Percentiles rank a stretch among this genome's conserved stretches.
Evolutionary conservation across 163 green algal species (phyloP).

Genomic region (Chlorella variabilis): DNA sequence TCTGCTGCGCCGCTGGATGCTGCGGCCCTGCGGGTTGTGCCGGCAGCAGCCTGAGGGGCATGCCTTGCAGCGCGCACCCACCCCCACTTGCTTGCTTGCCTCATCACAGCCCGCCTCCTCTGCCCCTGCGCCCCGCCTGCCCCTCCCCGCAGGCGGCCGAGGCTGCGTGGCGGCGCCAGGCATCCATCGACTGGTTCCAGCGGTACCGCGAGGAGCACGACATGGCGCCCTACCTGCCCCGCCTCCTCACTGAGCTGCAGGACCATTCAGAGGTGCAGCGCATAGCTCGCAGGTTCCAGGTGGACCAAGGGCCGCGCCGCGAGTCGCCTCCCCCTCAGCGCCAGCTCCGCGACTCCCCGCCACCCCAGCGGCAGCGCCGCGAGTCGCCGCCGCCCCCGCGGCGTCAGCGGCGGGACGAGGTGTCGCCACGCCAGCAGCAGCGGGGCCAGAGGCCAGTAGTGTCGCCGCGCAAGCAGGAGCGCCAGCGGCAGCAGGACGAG

Average conservation of each 20-base stretch:
- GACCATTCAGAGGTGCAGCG: neutral
- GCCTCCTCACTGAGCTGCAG: neutral
- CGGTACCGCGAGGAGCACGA: neutral
- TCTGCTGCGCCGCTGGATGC: too few relatives aligned
- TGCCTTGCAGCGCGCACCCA: too few relatives aligned
- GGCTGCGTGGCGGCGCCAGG: slow-evolving; percentile 11
- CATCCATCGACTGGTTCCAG: neutral
- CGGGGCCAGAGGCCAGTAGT: neutral
- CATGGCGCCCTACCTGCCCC: neutral
- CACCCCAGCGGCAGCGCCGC: neutral
- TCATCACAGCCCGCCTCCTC: neutral
- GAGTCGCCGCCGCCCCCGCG: neutral
- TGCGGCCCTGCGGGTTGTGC: too few relatives aligned
- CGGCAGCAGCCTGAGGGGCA: too few relatives aligned
- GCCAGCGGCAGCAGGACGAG: neutral
- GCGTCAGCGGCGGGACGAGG: neutral
- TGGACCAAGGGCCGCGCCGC: neutral
- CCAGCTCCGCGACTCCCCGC: neutral
- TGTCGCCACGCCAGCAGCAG: neutral
- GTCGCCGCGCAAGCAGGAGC: neutral
- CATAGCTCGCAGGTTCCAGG: neutral
- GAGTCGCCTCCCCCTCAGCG: too few relatives aligned
- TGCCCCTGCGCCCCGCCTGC: neutral
- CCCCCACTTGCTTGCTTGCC: too few relatives aligned
- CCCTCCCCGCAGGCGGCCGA: neutral